Evolutionary conservation across 2,329 filamentous ascomycete species (phyloP).

Genomic region (Cryphonectria radicalis): DNA sequence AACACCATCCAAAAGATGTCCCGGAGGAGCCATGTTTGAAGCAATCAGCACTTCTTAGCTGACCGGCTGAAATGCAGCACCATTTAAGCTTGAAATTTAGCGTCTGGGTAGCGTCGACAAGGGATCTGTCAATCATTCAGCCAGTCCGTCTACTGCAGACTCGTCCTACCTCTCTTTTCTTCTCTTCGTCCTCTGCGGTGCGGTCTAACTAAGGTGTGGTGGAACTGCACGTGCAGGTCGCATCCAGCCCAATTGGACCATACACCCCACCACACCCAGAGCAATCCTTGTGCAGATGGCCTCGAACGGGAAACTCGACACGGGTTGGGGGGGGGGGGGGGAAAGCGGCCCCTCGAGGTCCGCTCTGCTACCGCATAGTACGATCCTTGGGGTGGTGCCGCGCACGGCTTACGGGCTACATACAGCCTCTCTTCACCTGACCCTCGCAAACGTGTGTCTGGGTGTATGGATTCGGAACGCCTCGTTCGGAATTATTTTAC

Average conservation of each 20-base stretch:
- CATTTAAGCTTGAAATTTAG: constrained; percentile 17
- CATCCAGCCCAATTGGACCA: neutral
- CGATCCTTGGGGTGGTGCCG: neutral
- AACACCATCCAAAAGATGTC: neutral
- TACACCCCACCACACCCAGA: neutral
- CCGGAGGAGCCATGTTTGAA: neutral
- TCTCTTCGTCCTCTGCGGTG: too few species aligned
- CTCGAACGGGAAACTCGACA: neutral
- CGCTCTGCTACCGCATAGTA: neutral
- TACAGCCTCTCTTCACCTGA: neutral
- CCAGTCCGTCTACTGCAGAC: neutral
- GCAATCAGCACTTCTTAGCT: neutral
- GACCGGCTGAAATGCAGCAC: neutral
- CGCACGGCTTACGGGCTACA: neutral
- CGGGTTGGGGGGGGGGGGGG: neutral
- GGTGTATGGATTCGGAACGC: neutral
- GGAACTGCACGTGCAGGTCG: neutral
- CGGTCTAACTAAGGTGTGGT: neutral
- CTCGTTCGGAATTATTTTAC: neutral
- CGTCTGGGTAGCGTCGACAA: neutral
- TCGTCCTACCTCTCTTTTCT: too few species aligned
- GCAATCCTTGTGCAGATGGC: neutral
- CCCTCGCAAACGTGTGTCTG: neutral
- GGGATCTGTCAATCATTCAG: neutral
- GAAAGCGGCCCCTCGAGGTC: constrained; percentile 1